Evolutionary conservation across 2,329 filamentous ascomycete species (phyloP), one percentile per base, ranked within the genome.

Genomic region (Exophiala xenobiotica): DNA sequence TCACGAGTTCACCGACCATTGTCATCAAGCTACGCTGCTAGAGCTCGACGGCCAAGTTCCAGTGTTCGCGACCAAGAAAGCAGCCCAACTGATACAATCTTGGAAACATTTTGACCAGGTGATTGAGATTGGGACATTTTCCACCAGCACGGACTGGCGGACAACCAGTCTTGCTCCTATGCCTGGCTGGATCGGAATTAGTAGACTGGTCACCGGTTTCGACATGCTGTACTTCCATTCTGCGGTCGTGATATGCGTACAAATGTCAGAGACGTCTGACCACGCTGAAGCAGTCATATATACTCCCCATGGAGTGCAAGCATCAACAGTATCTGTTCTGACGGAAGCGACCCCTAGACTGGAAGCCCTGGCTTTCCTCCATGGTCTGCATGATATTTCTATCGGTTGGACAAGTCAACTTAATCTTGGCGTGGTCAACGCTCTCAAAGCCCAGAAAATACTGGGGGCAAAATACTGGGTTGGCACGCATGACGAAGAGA

Each of bases 1-100:
- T 12, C 83, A 87, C 62, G 83, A 86, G 63, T 87, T 86, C 59
- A 86, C 83, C 1, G 83, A 87, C 61, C 84, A 86, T 63, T 86
- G 82, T 65, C 82, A 87, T 61, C 73, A 78, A 53, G 73, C 78
- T 2, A 87, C 83, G 11, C 68, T 87, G 20, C 64, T 77, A 37
- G 76, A 84, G 59, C 66, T 86, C 3, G 70, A 78, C 4, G 58
- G 60, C 1, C 65, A 72, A 37, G 78, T 82, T 3, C 81, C 82
- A 0, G 72, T 87, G 0, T 78, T 85, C 51, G 82, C 82, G 9
- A 77, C 79, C 2, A 74, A 77, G 59, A 77, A 81, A 65, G 83
- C 83, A 0, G 79, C 78, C 0, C 69, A 69, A 9, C 68, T 83
- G 16, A 79, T 87, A 29, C 65, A 70, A 2, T 74, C 74, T 3